A percentile compares a stretch with the other conserved stretches of the same genome.
Conservation (phyloP, 1,284 basidiomycete genomes). For the Naganishia liquefaciens region DNA sequence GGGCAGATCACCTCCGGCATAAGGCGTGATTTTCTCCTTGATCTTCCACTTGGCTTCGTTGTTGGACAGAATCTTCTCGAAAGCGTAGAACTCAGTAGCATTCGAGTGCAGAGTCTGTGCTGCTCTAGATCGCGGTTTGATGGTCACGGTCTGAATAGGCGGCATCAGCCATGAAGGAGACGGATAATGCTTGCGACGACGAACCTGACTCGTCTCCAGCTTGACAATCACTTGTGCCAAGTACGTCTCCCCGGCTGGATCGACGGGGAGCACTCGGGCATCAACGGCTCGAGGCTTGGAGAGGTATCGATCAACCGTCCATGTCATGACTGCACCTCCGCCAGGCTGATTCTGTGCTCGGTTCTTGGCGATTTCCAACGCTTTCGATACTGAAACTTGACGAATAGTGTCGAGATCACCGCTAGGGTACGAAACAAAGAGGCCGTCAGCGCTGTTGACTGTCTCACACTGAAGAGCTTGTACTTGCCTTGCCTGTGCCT, state of each 20-base stretch:
- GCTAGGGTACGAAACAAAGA: background rate
- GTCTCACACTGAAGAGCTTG: background rate
- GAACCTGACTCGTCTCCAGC: slow-evolving; percentile 23
- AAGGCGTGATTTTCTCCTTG: slow-evolving; percentile 18
- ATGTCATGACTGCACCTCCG: slow-evolving; percentile 21
- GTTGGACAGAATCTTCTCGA: slow-evolving; percentile 23
- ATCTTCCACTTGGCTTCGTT: slow-evolving; percentile 25
- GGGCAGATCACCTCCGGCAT: slow-evolving; percentile 19
- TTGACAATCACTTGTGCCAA: slow-evolving; percentile 22
- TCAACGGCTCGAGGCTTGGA: slow-evolving; percentile 19
- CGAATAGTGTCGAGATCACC: slow-evolving; percentile 18
- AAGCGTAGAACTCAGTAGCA: slow-evolving; percentile 23
- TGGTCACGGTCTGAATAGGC: slow-evolving; percentile 6
- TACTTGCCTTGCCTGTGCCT: slow-evolving; percentile 23
- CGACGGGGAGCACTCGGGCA: slow-evolving; percentile 18
- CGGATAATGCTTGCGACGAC: background rate
- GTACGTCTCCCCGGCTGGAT: slow-evolving; percentile 11
- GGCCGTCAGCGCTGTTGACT: too few relatives aligned
- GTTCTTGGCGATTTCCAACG: slow-evolving; percentile 16
- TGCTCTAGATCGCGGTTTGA: slow-evolving; percentile 24
- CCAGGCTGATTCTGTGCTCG: slow-evolving; percentile 22
- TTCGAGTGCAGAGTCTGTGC: slow-evolving; percentile 19
- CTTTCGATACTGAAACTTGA: slow-evolving; percentile 17
- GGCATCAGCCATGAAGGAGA: background rate
- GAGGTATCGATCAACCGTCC: slow-evolving; percentile 17